Percentiles rank a stretch among this genome's conserved stretches.
These are phyloP conservation scores for Lotmaria passim DNA, from an alignment of 208 protist species.

Conservation along the genomic window DNA sequence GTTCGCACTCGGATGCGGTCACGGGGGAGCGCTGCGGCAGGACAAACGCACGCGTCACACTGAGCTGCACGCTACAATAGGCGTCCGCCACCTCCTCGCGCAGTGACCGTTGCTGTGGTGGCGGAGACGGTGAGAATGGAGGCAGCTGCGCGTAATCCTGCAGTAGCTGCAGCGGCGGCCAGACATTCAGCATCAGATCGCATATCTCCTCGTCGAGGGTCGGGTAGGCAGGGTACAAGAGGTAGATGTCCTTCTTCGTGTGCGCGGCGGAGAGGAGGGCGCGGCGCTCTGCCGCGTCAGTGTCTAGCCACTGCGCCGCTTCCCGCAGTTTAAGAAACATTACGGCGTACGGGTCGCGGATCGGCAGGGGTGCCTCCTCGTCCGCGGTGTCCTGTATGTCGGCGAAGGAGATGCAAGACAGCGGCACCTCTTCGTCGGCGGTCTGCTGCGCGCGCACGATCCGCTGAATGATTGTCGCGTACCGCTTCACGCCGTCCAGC, in stretches of 20 bases:
- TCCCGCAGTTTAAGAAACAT: constrained; percentile 33
- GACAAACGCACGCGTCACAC: constrained; percentile 16
- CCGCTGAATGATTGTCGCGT: constrained; percentile 29
- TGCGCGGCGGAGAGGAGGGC: constrained; percentile 5
- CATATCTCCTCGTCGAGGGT: constrained; percentile 16
- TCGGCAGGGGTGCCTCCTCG: constrained; percentile 28
- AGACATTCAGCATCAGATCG: constrained; percentile 21
- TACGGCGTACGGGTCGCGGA: constrained; percentile 30
- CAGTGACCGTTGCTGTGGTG: neutral
- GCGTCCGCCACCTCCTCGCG: constrained; percentile 5
- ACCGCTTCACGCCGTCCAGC: constrained; percentile 32
- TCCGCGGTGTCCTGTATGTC: constrained; percentile 14
- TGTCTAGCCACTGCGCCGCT: constrained; percentile 26
- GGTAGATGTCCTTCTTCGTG: constrained; percentile 14
- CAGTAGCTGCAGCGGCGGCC: constrained; percentile 19
- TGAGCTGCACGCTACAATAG: constrained; percentile 19
- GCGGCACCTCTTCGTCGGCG: constrained; percentile 21
- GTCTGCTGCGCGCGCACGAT: constrained; percentile 13
- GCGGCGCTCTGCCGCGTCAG: neutral
- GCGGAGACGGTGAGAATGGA: neutral
- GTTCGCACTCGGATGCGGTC: constrained; percentile 24
- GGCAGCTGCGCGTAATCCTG: neutral
- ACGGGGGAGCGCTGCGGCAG: constrained; percentile 28
- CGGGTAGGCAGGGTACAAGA: constrained; percentile 31
- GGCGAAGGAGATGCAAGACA: constrained; percentile 26